Evolutionary conservation across 345 rosid species (phyloP), one percentile per base, ranked within the genome.

Genomic region (Noccaea bulbosa): DNA sequence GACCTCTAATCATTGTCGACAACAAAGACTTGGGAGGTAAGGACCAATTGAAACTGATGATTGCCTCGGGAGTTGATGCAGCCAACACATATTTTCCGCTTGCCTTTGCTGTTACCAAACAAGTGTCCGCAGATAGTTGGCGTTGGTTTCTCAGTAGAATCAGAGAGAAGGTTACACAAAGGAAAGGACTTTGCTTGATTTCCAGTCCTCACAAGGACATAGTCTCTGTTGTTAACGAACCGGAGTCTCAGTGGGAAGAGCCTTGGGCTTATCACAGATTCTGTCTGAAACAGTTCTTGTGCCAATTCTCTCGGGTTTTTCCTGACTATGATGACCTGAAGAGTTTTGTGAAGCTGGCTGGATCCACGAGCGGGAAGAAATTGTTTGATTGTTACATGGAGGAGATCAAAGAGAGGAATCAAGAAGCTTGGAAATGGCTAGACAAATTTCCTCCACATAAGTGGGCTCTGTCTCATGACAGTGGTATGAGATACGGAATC

Each of bases 401-500:
- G 1, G 32, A 32, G 4, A 46, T 62, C 0, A 0, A 62, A 62
- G 10, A 32, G 14, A 1, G 3, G 5, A 32, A 62, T 16, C 15
- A 32, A 32, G 43, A 45, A 16, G 67, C 67, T 62, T 32, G 67
- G 38, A 32, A 2, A 17, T 63, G 68, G 45, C 46, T 63, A 34
- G 68, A 47, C 8, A 33, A 46, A 20, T 1, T 11, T 6, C 45
- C 12, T 47, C 56, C 6, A 63, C 6, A 17, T 34, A 2, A 63
- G 16, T 63, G 45, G 56, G 55, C 68, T 34, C 68, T 63, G 1
- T 44, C 44, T 63, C 56, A 63, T 34, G 68, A 63, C 68, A 7
- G 5, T 34, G 68, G 68, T 20, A 44, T 45, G 35, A 63, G 68
- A 63, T 63, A 63, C 0, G 56, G 68, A 12, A 8, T 4, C 5